Conservation (phyloP, 495 filamentous ascomycete genomes). For the Saxophila tyrrhenica region DNA sequence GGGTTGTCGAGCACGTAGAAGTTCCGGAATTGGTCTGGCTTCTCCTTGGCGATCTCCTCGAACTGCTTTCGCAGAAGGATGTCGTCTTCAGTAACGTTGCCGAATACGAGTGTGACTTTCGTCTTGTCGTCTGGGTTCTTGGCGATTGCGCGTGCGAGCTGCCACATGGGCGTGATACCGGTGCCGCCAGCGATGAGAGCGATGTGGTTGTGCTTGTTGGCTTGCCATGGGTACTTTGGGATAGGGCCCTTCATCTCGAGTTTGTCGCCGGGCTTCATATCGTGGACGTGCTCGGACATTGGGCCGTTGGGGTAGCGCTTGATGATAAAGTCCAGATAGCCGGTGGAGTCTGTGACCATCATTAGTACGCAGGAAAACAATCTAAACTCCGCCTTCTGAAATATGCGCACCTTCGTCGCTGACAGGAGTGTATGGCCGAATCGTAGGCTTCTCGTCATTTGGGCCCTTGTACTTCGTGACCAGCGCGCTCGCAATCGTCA, state of each 20-base stretch:
- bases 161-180: slow-evolving; percentile 89
- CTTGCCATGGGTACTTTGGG: slow-evolving; percentile 80
- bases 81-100: slow-evolving; percentile 75
- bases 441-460: slow-evolving; percentile 65
- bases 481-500: slow-evolving; percentile 71
- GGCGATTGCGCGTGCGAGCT: slow-evolving; percentile 78
- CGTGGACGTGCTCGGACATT: slow-evolving; percentile 83
- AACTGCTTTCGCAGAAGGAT: slow-evolving; percentile 80
- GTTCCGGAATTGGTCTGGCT: slow-evolving; percentile 82
- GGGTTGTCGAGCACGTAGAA: slow-evolving; percentile 84
- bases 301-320: slow-evolving; percentile 83
- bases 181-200: slow-evolving; percentile 89
- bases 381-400: too few species aligned
- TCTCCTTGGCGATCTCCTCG: slow-evolving; percentile 73
- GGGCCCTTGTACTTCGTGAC: slow-evolving; percentile 76
- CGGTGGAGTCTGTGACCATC: slow-evolving; percentile 44
- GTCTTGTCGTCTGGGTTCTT: slow-evolving; percentile 92
- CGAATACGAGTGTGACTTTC: slow-evolving; percentile 89
- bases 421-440: slow-evolving; percentile 86
- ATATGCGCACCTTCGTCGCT: slow-evolving; percentile 64
- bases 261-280: slow-evolving; percentile 63
- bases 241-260: slow-evolving; percentile 91
- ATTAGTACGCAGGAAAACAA: too few species aligned
- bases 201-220: slow-evolving; percentile 94
- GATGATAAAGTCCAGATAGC: slow-evolving; percentile 78